Base-by-base conservation (phyloP, 2,329 filamentous ascomycete species). In the Myriosclerotinia scirpicola region DNA sequence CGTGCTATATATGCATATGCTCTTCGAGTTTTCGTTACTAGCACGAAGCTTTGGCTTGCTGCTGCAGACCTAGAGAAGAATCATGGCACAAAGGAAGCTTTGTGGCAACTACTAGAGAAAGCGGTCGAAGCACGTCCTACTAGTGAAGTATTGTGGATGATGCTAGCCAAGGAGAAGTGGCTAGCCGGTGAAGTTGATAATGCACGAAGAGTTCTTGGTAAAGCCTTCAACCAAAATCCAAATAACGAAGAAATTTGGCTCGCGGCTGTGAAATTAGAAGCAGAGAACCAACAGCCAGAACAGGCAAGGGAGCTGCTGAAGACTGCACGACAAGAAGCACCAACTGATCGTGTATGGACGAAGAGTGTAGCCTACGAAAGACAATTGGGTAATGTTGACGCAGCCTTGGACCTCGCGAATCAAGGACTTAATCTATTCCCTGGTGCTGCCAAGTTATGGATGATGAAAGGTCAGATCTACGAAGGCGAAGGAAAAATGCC, bases 171-270 rank as follows among this genome's bases (percentile, higher is more conserved):
- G 78, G 95, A 98, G 80, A 96, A 93, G 76, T 95, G 92, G 91
- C 87, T 95, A 75, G 87, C 90, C 2, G 93, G 93, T 60, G 90
- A 96, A 73, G 88, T 96, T 54, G 90, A 97, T 76, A 92, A 92
- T 69, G 93, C 95, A 15, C 87, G 95, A 66, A 84, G 88, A 69
- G 93, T 98, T 1, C 86, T 99, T 20, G 94, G 88, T 38, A 87
- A 90, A 70, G 95, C 94, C 6, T 99, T 99, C 82, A 90, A 94
- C 73, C 92, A 97, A 76, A 96, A 98, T 73, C 92, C 92, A 1
- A 93, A 96, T 77, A 97, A 97, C 79, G 95, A 99, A 78, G 93
- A 98, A 77, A 97, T 99, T 71, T 99, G 95, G 90, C 88, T 97
- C 58, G 91, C 93, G 20, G 95, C 95, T 55, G 95, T 99, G 71